Evolutionary conservation across 2,329 filamentous ascomycete genomes (phyloP).

Genomic region (Monosporascus sp.): DNA sequence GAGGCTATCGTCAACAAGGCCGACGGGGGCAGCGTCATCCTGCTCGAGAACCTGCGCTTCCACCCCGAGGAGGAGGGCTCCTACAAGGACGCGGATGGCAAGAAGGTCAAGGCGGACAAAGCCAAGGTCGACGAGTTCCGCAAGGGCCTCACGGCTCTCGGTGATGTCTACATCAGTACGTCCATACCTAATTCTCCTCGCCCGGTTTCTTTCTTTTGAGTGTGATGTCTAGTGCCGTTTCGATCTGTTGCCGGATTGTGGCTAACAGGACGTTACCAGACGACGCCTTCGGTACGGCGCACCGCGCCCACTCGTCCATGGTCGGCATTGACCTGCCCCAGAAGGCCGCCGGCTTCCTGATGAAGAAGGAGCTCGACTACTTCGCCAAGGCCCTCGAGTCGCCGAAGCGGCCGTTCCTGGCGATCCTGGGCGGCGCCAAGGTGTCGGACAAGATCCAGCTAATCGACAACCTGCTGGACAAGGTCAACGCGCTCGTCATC

Average conservation of each 20-base stretch:
- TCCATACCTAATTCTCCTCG: conserved; percentile 10
- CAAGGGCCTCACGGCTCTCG: conserved; percentile 88
- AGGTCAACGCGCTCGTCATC: conserved; percentile 95
- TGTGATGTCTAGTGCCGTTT: too few relatives aligned
- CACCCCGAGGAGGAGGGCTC: conserved; percentile 97
- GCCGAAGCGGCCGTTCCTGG: conserved; percentile 92
- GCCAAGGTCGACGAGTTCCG: conserved; percentile 87
- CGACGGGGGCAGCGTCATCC: conserved; percentile 73
- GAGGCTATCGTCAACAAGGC: conserved; percentile 87
- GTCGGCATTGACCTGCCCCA: conserved; percentile 93
- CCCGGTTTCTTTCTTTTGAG: too few relatives aligned
- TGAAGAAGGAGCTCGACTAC: conserved; percentile 99
- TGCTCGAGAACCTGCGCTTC: conserved; percentile 97
- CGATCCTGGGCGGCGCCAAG: conserved; percentile 97
- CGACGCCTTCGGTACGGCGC: conserved; percentile 96
- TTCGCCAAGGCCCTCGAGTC: conserved; percentile 94
- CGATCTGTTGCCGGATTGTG: too few relatives aligned
- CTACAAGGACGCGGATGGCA: conserved; percentile 86
- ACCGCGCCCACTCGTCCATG: conserved; percentile 99
- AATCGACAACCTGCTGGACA: conserved; percentile 97
- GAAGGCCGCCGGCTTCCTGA: conserved; percentile 95
- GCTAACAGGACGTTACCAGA: conserved; percentile 44
- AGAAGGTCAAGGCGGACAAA: conserved; percentile 98
- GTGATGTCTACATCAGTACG: conserved; percentile 94
- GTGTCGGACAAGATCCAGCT: conserved; percentile 99